A percentile compares a stretch with the other conserved stretches of the same genome.
Evolutionary conservation across 805 yeast species (phyloP).

Genomic region (Saccharomycopsis fermentans): DNA sequence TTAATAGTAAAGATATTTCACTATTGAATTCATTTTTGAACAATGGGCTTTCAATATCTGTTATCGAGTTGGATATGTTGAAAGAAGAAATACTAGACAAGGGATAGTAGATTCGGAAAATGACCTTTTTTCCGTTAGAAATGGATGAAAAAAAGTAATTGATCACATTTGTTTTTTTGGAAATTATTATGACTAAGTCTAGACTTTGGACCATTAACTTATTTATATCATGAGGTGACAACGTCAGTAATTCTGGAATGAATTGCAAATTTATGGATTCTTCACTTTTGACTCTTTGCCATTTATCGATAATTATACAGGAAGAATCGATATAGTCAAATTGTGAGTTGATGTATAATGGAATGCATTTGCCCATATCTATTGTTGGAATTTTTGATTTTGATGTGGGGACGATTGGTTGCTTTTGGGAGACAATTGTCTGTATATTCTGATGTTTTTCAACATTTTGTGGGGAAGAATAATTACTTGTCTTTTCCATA

Average conservation of each 20-base stretch:
- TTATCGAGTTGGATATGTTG: conserved; percentile 30
- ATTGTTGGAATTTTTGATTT: conserved; percentile 12
- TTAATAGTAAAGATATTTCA: conserved; percentile 41
- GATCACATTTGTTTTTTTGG: conserved; percentile 60
- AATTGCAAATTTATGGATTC: conserved; percentile 30
- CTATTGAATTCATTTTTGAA: conserved; percentile 22
- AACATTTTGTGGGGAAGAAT: neutral
- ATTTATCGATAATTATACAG: conserved; percentile 63
- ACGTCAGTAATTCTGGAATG: conserved; percentile 41
- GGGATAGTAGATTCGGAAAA: conserved; percentile 67
- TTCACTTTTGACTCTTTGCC: conserved; percentile 73
- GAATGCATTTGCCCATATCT: conserved; percentile 28
- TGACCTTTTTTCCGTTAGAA: conserved; percentile 53
- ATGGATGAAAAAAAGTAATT: conserved; percentile 73
- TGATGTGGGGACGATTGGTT: conserved; percentile 7
- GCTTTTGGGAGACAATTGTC: neutral
- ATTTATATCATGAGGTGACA: conserved; percentile 59
- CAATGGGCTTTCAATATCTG: conserved; percentile 24
- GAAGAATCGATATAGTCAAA: conserved; percentile 60
- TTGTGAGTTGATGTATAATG: conserved; percentile 50
- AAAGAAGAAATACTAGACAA: conserved; percentile 49
- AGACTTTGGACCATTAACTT: conserved; percentile 53
- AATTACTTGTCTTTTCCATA: neutral
- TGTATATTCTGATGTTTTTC: neutral
- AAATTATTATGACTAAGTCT: conserved; percentile 60